Evolutionary conservation across 2,329 filamentous ascomycete species (phyloP), one percentile per base, ranked within the genome.

Genomic region (Metarhizium robertsii): DNA sequence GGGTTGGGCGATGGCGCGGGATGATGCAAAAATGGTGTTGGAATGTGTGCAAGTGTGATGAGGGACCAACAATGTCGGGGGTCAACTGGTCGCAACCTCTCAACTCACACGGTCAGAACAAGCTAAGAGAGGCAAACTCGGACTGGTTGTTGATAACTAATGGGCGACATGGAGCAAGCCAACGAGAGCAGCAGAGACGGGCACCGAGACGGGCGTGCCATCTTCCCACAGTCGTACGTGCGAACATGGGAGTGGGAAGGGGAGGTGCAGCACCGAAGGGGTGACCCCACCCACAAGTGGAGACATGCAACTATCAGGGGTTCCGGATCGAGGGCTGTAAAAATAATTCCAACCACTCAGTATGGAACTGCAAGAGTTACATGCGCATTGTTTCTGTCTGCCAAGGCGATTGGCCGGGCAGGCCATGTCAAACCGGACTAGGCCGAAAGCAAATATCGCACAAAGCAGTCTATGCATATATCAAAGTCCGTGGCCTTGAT

Each of bases 171-270:
- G n/a, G n/a, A 46, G n/a, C 25, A 45, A 57, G 55, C 55, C 56
- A 52, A 57, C 59, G 52, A 59, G 59, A 58, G 53, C 53, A 11
- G 43, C 43, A 46, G 20, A 46, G 25, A 25, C 20, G n/a, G 43
- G 47, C 47, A 55, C 53, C 58, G 56, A 58, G 59, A 57, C 53
- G 60, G 60, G 55, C 55, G 53, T 61, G 53, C 55, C 58, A 58
- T 57, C 58, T 52, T 62, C 55, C 55, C 32, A 30, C 40, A 4
- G 34, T 36, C 34, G 34, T 36, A 36, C 34, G 34, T 36, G 13
- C 53, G 47, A 57, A 53, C 57, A 50, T 59, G 55, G 56, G 56
- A 46, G 58, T 48, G 54, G 54, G 43, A 18, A 7, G 10, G 45
- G 30, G 45, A 34, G 30, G 36, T 52, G 54, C 54, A 52, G 20